Evolutionary conservation across 179 eudicot species (phyloP), one percentile per base, ranked within the genome.

Genomic region (Silene noctiflora): DNA sequence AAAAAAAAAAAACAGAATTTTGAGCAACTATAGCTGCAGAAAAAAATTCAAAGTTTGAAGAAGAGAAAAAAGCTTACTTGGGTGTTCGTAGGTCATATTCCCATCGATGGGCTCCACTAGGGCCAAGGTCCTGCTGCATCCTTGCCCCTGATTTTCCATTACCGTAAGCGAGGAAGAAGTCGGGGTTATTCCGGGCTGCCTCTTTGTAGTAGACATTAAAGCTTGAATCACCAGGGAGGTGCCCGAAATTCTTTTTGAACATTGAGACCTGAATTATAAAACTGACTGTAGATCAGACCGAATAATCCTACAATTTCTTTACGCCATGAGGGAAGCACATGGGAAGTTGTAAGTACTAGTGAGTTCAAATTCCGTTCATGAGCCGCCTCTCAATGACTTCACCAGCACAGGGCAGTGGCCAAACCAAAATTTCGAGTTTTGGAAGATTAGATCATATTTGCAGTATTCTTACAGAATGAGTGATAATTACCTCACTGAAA

Each of bases 71-170:
- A 35, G 65, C 81, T 75, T 89, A 93, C 98, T 83, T 87, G 58
- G 90, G 89, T 35, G 73, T 31, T 71, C 85, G 91, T 85, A 29
- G 77, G 69, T 93, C 90, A 77, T 86, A 91, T 78, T 93, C 84
- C 99, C 99, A 95, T 87, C 97, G 85, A 76, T 93, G 98, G n/a
- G 99, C 93, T 24, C 99, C 99, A 82, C 90, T 91, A 56, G 99
- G 93, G 78, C 97, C 95, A 75, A 93, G 91, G 74, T 88, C 86
- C 75, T 86, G 88, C 77, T 86, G 85, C 20, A 95, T 78, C 24
- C 98, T 88, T 61, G 99, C 99, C 24, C 91, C 97, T 53, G 98
- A 81, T 84, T 95, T 95, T 29, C 99, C 98, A 84, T 95, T 93
- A 69, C 90, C 92, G 65, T 95, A 95, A 35, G 97, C 90, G 75